These are phyloP conservation scores for Sergeia podlipaevii DNA, from an alignment of 208 protist species.

Conservation along the genomic window DNA sequence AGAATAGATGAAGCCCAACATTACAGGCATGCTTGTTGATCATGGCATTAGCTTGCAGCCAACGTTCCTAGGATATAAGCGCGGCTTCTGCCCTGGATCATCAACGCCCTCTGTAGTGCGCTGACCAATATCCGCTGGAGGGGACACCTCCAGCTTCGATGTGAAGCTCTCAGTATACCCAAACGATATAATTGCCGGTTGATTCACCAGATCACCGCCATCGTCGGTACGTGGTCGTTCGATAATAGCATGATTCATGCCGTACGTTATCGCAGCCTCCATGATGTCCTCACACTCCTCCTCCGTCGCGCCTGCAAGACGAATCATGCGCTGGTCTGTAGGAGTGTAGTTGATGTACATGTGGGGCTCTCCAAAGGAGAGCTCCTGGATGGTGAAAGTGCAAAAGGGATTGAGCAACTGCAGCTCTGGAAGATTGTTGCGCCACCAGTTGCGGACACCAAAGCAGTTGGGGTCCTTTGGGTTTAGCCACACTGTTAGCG, in stretches of 20 bases:
- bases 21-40: neutral
- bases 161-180: constrained; percentile 87
- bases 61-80: constrained; percentile 79
- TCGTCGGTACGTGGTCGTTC: constrained; percentile 82
- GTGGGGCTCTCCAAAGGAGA: constrained; percentile 88
- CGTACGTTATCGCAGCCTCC: constrained; percentile 88
- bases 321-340: constrained; percentile 85
- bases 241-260: constrained; percentile 86
- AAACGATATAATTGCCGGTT: constrained; percentile 84
- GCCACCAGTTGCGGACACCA: constrained; percentile 90
- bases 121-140: constrained; percentile 83
- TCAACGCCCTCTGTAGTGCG: constrained; percentile 81
- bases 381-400: constrained; percentile 87
- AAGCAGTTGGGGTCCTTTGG: constrained; percentile 92
- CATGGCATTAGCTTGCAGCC: constrained; percentile 89
- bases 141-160: constrained; percentile 78
- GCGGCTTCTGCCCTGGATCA: constrained; percentile 85
- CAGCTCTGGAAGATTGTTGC: constrained; percentile 88
- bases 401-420: constrained; percentile 88
- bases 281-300: constrained; percentile 90
- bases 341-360: constrained; percentile 91
- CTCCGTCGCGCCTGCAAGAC: constrained; percentile 84
- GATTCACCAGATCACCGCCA: constrained; percentile 84
- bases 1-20: neutral
- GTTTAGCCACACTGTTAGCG: constrained; percentile 88